These are phyloP conservation scores for Penicillium sp. DNA, from an alignment of 2,329 filamentous ascomycete genomes.

Conservation along the genomic window DNA sequence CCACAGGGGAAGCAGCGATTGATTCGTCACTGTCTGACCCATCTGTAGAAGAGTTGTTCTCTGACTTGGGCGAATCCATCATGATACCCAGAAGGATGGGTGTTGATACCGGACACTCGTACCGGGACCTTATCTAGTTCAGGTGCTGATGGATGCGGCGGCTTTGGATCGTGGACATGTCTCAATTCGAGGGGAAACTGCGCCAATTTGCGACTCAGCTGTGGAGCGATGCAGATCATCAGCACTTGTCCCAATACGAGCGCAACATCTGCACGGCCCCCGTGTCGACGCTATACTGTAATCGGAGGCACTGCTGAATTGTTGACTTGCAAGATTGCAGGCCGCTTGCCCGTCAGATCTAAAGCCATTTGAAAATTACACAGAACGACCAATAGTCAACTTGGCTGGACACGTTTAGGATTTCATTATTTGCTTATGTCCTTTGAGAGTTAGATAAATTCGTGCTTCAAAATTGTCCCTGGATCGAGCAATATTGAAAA, in stretches of 20 bases:
- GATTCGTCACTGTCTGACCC: not conserved
- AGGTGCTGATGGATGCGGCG: not conserved
- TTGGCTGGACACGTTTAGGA: too few species aligned
- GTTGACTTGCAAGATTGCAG: not conserved
- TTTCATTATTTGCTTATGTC: too few species aligned
- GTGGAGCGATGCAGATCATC: not conserved
- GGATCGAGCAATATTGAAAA: not conserved
- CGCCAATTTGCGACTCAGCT: not conserved
- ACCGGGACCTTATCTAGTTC: not conserved
- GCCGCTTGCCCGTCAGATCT: not conserved
- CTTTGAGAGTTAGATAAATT: not conserved
- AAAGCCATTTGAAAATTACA: too few species aligned
- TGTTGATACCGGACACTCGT: not conserved
- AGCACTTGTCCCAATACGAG: not conserved
- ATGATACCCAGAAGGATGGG: not conserved
- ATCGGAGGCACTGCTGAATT: not conserved
- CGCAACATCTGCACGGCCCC: not conserved
- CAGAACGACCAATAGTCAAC: too few species aligned
- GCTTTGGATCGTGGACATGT: not conserved
- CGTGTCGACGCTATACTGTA: not conserved
- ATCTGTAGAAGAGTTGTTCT: not conserved
- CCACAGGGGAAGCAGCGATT: not conserved
- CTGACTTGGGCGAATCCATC: not conserved
- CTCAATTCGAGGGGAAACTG: not conserved
- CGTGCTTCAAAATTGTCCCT: not conserved